Conservation (phyloP, 1,284 basidiomycete species). For the Irpex lacteus region DNA sequence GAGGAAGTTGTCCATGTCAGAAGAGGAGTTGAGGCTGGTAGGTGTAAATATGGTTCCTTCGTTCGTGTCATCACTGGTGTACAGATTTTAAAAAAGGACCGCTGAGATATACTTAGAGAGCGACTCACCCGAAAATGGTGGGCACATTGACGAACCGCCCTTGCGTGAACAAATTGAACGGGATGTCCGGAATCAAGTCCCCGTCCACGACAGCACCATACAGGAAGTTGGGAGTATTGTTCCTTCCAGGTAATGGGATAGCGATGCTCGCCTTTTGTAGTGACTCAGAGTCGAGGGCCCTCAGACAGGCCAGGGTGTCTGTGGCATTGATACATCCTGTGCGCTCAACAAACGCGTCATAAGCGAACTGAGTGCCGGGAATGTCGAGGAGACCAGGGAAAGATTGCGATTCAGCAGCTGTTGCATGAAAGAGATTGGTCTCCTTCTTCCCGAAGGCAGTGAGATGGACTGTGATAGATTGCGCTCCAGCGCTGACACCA, state of each 20-base stretch:
- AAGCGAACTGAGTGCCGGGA: conserved; percentile 28
- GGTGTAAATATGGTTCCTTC: background rate
- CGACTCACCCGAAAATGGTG: background rate
- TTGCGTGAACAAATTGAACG: background rate
- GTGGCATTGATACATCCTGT: conserved; percentile 27
- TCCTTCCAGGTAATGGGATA: background rate
- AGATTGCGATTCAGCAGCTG: conserved; percentile 35
- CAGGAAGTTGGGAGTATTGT: background rate
- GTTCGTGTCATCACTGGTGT: background rate
- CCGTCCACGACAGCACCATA: background rate
- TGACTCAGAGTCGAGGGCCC: conserved; percentile 10
- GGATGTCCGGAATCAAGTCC: background rate
- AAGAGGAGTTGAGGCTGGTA: background rate
- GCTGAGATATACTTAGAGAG: background rate
- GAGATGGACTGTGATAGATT: conserved; percentile 32
- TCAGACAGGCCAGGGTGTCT: conserved; percentile 39
- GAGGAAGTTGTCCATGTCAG: background rate
- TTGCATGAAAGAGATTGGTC: conserved; percentile 34
- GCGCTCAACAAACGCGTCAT: conserved; percentile 30
- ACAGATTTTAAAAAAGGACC: background rate
- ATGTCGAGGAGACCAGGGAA: conserved; percentile 30
- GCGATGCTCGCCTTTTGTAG: background rate
- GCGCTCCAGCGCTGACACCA: conserved; percentile 29
- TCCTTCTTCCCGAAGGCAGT: conserved; percentile 28
- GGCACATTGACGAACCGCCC: background rate